Evolutionary conservation across 106 monocot species (phyloP).

Genomic region (Allium cepa): DNA sequence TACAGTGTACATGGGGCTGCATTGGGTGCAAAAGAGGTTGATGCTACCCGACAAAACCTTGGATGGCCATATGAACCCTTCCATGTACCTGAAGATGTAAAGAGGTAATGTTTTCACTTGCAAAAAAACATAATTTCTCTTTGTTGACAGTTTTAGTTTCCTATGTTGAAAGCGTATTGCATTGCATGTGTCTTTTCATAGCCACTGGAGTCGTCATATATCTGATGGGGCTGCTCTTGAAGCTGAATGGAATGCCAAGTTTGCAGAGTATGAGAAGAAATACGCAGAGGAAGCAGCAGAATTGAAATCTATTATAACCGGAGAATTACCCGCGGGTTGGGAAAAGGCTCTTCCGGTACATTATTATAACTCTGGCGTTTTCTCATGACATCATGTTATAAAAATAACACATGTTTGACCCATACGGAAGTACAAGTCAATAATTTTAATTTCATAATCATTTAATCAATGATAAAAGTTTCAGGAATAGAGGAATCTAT

Average conservation of each 20-base stretch:
- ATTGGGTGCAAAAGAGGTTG: constrained; percentile 91
- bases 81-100: constrained; percentile 86
- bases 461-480: too few species aligned
- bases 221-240: constrained; percentile 57
- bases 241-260: constrained; percentile 68
- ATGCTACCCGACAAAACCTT: constrained; percentile 86
- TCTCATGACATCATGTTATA: too few species aligned
- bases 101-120: constrained; percentile 36
- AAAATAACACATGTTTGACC: too few species aligned
- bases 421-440: too few species aligned
- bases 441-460: too few species aligned
- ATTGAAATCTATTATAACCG: constrained; percentile 50
- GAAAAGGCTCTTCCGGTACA: constrained; percentile 63
- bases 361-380: background rate
- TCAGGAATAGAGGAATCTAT: too few species aligned
- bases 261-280: constrained; percentile 72
- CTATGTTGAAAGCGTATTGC: background rate
- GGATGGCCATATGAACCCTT: constrained; percentile 74
- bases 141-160: background rate
- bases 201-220: constrained; percentile 71
- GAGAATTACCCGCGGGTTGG: constrained; percentile 72
- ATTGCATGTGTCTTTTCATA: constrained; percentile 4
- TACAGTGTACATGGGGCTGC: constrained; percentile 83
- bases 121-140: background rate
- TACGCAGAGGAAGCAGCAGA: constrained; percentile 59